Evolutionary conservation across 306 rosid genomes (phyloP).

Genomic region (Corylus heterophylla): DNA sequence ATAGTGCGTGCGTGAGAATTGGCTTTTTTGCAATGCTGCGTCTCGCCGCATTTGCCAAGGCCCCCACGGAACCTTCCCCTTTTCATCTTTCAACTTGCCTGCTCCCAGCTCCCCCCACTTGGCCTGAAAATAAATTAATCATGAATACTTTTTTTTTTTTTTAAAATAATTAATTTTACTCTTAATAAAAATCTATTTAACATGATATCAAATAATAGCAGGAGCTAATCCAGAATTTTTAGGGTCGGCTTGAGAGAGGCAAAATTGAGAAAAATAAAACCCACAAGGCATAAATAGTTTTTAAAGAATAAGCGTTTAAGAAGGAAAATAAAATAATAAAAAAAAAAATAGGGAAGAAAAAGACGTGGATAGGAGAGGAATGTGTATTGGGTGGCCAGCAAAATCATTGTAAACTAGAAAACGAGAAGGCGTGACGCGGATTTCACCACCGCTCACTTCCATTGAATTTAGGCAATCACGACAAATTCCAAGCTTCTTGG

Average conservation of each 20-base stretch:
- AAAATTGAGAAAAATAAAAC: too few relatives aligned
- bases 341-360: neutral
- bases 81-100: slow-evolving; percentile 16
- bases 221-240: too few relatives aligned
- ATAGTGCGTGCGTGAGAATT: neutral
- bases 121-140: too few relatives aligned
- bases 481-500: slow-evolving; percentile 62
- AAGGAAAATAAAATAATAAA: neutral
- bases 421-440: slow-evolving; percentile 45
- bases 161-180: too few relatives aligned
- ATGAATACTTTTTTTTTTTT: too few relatives aligned
- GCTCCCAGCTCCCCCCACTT: slow-evolving; percentile 21
- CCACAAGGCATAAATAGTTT: too few relatives aligned
- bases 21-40: slow-evolving; percentile 45
- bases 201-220: too few relatives aligned
- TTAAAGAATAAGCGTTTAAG: too few relatives aligned
- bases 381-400: slow-evolving; percentile 35
- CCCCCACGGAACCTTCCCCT: slow-evolving; percentile 49
- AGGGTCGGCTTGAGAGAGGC: too few relatives aligned
- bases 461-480: slow-evolving; percentile 21
- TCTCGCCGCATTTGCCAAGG: slow-evolving; percentile 73
- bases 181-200: too few relatives aligned
- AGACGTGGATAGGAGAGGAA: slow-evolving; percentile 21
- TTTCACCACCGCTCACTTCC: slow-evolving; percentile 46
- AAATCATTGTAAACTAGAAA: slow-evolving; percentile 35